Evolutionary conservation across 495 filamentous ascomycete genomes (phyloP).

Genomic region (Paragyromitra xinjiangensis): DNA sequence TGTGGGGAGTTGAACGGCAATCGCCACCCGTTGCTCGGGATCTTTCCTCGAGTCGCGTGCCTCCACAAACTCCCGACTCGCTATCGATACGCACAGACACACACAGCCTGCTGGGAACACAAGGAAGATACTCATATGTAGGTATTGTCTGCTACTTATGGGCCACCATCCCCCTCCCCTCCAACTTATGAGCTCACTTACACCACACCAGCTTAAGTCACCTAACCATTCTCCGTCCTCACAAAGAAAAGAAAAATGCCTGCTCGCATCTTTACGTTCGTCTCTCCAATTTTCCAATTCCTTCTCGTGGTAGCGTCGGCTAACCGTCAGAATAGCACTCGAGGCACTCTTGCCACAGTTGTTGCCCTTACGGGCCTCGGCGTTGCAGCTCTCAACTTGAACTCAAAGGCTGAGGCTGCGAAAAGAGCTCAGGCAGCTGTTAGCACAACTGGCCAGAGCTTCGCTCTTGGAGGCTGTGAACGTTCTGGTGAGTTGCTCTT

Average conservation of each 20-base stretch:
- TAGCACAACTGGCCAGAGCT: conserved; percentile 32
- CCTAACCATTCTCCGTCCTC: neutral
- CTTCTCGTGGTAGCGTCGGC: neutral
- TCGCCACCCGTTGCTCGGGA: conserved; percentile 18
- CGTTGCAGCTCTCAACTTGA: conserved; percentile 33
- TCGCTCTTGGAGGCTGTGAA: conserved; percentile 44
- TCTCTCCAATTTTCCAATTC: neutral
- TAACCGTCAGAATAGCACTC: conserved; percentile 36
- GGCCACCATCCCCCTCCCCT: neutral
- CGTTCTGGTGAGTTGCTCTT: conserved; percentile 29
- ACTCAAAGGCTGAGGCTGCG: conserved; percentile 32
- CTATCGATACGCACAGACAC: conserved; percentile 21
- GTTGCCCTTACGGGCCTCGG: conserved; percentile 44
- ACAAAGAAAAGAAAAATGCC: conserved; percentile 35
- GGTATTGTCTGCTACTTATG: conserved; percentile 22
- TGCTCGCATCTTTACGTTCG: conserved; percentile 41
- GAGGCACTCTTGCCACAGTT: conserved; percentile 40
- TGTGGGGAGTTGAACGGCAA: conserved; percentile 30
- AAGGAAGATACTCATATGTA: neutral
- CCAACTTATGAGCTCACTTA: neutral
- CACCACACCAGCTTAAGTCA: neutral
- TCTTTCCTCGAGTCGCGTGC: conserved; percentile 36
- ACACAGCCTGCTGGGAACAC: conserved; percentile 16
- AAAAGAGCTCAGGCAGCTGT: conserved; percentile 39
- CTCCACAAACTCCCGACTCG: conserved; percentile 25